Percentiles rank a stretch among this genome's conserved stretches.
phyloP scores from a whole-genome alignment of 2,329 filamentous ascomycete species.

The Exophiala alcalophila region DNA sequence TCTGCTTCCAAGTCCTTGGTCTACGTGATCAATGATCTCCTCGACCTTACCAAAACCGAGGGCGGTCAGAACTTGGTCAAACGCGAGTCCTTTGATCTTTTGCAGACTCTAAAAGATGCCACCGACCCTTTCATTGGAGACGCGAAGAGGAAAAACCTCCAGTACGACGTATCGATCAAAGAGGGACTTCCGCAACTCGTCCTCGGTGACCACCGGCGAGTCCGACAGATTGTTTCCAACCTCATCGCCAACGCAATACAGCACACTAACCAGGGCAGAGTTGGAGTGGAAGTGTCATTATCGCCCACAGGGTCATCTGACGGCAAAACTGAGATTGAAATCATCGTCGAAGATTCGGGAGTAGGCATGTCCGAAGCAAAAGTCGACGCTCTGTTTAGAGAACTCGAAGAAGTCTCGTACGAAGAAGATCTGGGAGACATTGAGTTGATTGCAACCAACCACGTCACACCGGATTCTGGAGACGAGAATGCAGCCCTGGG shows the following conservation, averaged over 20 bases:
- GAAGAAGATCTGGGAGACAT: conserved; percentile 60
- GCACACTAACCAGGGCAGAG: conserved; percentile 65
- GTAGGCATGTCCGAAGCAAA: conserved; percentile 58
- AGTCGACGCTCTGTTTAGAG: conserved; percentile 59
- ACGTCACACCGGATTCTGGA: conserved; percentile 36
- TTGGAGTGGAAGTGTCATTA: conserved; percentile 69
- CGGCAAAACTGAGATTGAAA: conserved; percentile 62
- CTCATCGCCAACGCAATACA: conserved; percentile 81
- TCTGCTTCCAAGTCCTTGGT: conserved; percentile 90
- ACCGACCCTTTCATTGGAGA: conserved; percentile 71
- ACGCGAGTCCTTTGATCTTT: conserved; percentile 74
- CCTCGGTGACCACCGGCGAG: conserved; percentile 72
- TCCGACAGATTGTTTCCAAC: conserved; percentile 81
- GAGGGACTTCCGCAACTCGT: conserved; percentile 68
- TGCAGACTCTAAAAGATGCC: conserved; percentile 69
- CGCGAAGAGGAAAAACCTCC: conserved; percentile 70
- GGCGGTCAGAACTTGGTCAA: conserved; percentile 76
- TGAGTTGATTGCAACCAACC: conserved; percentile 55
- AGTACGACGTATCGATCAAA: conserved; percentile 65
- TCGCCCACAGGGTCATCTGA: conserved; percentile 40
- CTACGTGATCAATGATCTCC: conserved; percentile 87
- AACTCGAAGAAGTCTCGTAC: conserved; percentile 63
- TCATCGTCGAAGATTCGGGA: conserved; percentile 74
- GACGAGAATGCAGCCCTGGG: conserved; percentile 59
- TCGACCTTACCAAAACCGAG: conserved; percentile 85